Evolutionary conservation across 164 flowering plant species (phyloP).

Genomic region (Magnolia changhungtana): DNA sequence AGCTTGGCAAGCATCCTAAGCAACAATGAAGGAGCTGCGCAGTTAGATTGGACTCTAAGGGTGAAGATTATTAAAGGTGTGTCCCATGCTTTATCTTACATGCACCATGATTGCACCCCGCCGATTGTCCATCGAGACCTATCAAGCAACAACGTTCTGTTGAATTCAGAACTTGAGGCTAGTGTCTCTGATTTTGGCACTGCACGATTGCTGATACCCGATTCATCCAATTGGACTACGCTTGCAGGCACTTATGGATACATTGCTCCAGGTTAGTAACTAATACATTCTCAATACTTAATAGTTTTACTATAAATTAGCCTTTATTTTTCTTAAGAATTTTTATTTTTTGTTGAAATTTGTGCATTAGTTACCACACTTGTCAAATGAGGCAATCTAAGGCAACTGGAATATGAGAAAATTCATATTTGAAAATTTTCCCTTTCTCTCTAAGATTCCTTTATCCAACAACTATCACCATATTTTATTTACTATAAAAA

Average conservation of each 20-base stretch:
- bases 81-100: constrained; percentile 63
- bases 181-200: constrained; percentile 60
- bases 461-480: too few species aligned
- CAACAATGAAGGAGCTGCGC: constrained; percentile 22
- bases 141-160: constrained; percentile 45
- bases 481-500: too few species aligned
- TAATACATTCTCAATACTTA: neutral
- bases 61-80: constrained; percentile 48
- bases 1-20: constrained; percentile 41
- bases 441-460: too few species aligned
- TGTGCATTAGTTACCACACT: too few species aligned
- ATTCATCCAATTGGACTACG: constrained; percentile 49
- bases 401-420: too few species aligned
- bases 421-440: too few species aligned
- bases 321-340: neutral
- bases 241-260: constrained; percentile 65
- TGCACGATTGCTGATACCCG: constrained; percentile 40
- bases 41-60: constrained; percentile 46
- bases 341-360: too few species aligned
- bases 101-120: constrained; percentile 65
- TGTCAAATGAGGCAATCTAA: too few species aligned
- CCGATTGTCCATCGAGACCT: constrained; percentile 62
- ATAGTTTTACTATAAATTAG: neutral
- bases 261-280: constrained; percentile 62
- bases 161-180: constrained; percentile 45